These are phyloP conservation scores for Ophiostoma novo-ulmi DNA, from an alignment of 2,329 filamentous ascomycete genomes.

Conservation along the genomic window DNA sequence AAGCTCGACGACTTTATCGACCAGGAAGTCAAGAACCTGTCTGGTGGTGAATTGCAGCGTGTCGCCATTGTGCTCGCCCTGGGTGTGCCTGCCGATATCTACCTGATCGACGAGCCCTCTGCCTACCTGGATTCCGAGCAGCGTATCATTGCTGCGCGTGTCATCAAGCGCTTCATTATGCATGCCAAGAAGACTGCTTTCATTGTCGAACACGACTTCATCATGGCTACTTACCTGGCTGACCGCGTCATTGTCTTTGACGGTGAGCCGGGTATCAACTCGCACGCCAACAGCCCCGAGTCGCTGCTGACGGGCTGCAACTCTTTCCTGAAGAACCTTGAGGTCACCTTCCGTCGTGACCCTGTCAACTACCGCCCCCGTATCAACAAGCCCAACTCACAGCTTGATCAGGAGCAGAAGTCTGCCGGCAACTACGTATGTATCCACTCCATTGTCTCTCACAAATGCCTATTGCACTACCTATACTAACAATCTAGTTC, in stretches of 20 bases:
- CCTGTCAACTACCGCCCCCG: conserved; percentile 92
- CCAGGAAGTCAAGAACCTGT: conserved; percentile 98
- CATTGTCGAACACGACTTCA: conserved; percentile 99
- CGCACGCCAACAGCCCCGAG: conserved; percentile 84
- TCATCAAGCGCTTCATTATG: conserved; percentile 99
- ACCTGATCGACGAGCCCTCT: conserved; percentile 95
- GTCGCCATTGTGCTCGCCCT: conserved; percentile 97
- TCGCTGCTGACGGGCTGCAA: conserved; percentile 94
- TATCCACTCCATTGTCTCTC: conserved; percentile 37
- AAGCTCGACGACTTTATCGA: conserved; percentile 99
- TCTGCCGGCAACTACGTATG: conserved; percentile 72
- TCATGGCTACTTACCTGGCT: conserved; percentile 64
- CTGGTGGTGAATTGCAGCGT: conserved; percentile 98
- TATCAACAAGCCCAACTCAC: conserved; percentile 95
- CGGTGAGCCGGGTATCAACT: conserved; percentile 80
- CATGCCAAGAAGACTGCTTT: conserved; percentile 99
- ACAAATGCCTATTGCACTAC: conserved; percentile 37
- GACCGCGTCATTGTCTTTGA: conserved; percentile 99
- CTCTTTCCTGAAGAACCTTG: conserved; percentile 88
- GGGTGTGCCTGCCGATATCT: conserved; percentile 93
- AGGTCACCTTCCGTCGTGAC: conserved; percentile 97
- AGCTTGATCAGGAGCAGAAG: conserved; percentile 98
- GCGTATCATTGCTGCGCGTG: conserved; percentile 92
- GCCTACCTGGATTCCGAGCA: conserved; percentile 98
- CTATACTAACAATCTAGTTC: conserved; percentile 46